These are phyloP conservation scores for Elsinoe fawcettii DNA, from an alignment of 2,329 filamentous ascomycete species.

Conservation along the genomic window DNA sequence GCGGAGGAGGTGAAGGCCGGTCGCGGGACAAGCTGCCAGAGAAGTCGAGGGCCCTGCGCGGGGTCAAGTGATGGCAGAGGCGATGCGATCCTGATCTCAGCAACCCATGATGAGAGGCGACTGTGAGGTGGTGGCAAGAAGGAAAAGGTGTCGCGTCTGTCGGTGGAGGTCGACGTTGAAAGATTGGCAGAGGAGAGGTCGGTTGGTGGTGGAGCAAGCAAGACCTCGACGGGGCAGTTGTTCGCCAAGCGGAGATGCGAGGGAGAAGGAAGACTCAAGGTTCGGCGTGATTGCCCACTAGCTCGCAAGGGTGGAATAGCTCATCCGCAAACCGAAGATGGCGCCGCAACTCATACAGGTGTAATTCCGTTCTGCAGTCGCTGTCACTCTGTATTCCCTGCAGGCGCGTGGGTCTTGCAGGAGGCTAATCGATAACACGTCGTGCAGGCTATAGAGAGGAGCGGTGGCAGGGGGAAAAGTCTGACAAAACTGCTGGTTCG, in stretches of 20 bases:
- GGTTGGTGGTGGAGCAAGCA: conserved; percentile 3
- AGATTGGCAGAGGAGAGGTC: background rate
- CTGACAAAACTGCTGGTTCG: conserved; percentile 10
- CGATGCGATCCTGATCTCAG: background rate
- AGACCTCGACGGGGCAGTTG: conserved; percentile 2
- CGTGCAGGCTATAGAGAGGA: background rate
- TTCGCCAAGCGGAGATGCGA: conserved; percentile 11
- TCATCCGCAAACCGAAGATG: conserved; percentile 5
- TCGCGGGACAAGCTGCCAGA: conserved; percentile 7
- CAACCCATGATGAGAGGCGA: background rate
- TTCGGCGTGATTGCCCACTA: conserved; percentile 9
- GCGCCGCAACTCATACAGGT: background rate
- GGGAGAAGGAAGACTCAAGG: conserved; percentile 1
- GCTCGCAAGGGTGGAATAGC: background rate
- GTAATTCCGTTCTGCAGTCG: background rate
- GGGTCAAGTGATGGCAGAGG: background rate
- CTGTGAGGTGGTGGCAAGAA: background rate
- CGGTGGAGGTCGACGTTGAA: background rate
- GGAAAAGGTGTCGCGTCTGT: background rate
- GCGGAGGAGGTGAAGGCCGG: background rate
- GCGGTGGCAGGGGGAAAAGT: background rate
- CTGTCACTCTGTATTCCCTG: background rate
- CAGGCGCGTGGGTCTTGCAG: conserved; percentile 1
- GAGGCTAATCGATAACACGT: background rate
- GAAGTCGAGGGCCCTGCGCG: background rate